phyloP scores from a whole-genome alignment of 2,329 filamentous ascomycete genomes.

The Calonectria pauciramosa region DNA sequence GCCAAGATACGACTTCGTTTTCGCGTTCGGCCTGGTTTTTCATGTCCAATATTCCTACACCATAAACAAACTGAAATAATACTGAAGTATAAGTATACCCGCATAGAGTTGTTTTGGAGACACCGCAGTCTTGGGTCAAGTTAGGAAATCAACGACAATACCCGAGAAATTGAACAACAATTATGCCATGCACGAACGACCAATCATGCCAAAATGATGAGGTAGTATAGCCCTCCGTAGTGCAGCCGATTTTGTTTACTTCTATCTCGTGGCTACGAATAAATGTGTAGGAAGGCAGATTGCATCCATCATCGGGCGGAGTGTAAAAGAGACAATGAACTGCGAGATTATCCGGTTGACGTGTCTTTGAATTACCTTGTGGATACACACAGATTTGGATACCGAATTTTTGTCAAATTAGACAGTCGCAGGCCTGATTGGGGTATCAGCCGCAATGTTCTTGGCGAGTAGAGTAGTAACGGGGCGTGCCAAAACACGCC shows the following conservation, averaged over 20 bases:
- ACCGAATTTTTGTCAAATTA: not conserved
- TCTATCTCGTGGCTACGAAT: not conserved
- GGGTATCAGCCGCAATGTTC: not conserved
- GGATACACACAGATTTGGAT: not conserved
- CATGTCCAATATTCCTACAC: not conserved
- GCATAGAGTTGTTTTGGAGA: not conserved
- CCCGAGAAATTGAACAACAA: not conserved
- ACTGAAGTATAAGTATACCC: not conserved
- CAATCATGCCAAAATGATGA: not conserved
- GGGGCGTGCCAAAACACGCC: not conserved
- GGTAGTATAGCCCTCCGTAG: accelerated
- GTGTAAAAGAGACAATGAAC: not conserved
- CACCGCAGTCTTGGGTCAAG: not conserved
- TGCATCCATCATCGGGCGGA: not conserved
- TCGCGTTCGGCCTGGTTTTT: not conserved
- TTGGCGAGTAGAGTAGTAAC: not conserved
- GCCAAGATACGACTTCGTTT: not conserved
- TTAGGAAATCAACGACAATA: not conserved
- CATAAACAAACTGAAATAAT: not conserved
- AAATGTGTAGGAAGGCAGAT: not conserved
- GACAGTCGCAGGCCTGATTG: not conserved
- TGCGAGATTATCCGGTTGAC: not conserved
- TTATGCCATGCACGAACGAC: not conserved
- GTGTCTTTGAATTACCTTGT: not conserved
- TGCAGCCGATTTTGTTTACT: not conserved